Conservation (phyloP, 257 asterid genomes). For the Knoxia roxburghii region DNA sequence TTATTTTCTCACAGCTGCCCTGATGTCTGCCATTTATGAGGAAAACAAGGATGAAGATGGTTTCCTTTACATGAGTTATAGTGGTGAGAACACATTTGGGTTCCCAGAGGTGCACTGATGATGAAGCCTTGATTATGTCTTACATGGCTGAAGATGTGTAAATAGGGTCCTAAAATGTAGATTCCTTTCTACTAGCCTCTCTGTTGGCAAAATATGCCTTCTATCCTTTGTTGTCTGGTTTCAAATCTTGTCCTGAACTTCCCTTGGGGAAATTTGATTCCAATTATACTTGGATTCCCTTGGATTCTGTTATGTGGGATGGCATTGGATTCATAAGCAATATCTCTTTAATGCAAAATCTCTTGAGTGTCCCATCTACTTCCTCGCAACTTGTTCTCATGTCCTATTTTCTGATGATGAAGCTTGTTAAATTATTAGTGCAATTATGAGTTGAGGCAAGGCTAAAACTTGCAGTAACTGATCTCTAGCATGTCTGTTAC, state of each 20-base stretch:
- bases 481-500: too few relatives aligned
- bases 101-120: slow-evolving; percentile 16
- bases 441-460: too few relatives aligned
- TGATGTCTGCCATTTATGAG: slow-evolving; percentile 72
- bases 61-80: slow-evolving; percentile 78
- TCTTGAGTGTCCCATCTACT: too few relatives aligned
- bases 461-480: not conserved
- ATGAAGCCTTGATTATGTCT: not conserved
- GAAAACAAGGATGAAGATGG: slow-evolving; percentile 82
- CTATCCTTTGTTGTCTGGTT: not conserved
- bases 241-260: not conserved
- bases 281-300: not conserved
- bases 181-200: slow-evolving; percentile 4
- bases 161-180: slow-evolving; percentile 16
- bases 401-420: too few relatives aligned
- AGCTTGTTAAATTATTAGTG: too few relatives aligned
- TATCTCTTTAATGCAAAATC: not conserved
- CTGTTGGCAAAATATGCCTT: not conserved
- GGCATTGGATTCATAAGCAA: not conserved
- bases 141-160: not conserved
- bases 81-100: slow-evolving; percentile 80
- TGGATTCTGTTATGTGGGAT: slow-evolving; percentile 1
- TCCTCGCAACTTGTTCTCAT: too few relatives aligned
- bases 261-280: not conserved
- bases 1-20: slow-evolving; percentile 35